phyloP scores from a whole-genome alignment of 352 stramenopile species.

The Globisporangium paroecandrum region DNA sequence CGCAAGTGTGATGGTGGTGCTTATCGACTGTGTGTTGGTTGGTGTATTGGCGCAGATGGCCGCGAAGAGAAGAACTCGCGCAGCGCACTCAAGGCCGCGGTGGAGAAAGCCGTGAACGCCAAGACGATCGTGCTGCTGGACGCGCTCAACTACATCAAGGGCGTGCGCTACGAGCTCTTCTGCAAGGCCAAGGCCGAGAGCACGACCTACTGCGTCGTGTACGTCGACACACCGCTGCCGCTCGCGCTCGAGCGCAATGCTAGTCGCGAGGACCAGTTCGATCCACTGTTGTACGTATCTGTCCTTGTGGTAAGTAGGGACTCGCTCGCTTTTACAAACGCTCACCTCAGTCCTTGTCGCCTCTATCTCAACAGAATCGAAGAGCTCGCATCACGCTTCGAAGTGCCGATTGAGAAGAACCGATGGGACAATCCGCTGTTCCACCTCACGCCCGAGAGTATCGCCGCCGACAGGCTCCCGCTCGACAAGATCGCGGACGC shows the following conservation, averaged over 20 bases:
- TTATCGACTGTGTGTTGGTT: background rate
- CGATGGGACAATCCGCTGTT: conserved; percentile 92
- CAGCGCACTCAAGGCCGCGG: conserved; percentile 57
- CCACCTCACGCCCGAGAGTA: conserved; percentile 47
- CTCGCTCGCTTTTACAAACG: too few species aligned
- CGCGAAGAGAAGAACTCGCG: conserved; percentile 67
- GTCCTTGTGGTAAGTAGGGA: background rate
- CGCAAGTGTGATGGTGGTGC: background rate
- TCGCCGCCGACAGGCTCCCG: conserved; percentile 33
- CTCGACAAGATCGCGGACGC: conserved; percentile 54
- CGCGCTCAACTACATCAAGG: conserved; percentile 95
- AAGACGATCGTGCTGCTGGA: conserved; percentile 90
- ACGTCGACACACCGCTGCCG: conserved; percentile 64
- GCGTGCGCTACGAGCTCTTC: conserved; percentile 93
- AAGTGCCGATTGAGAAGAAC: conserved; percentile 91
- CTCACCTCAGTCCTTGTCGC: too few species aligned
- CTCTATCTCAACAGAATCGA: conserved; percentile 46
- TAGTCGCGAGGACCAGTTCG: conserved; percentile 30
- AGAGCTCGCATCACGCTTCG: conserved; percentile 85
- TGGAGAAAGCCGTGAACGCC: conserved; percentile 56
- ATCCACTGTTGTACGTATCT: conserved; percentile 43
- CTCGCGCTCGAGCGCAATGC: conserved; percentile 60
- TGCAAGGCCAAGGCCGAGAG: conserved; percentile 90
- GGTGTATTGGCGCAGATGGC: conserved; percentile 30
- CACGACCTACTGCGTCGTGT: conserved; percentile 89